Base-by-base conservation (phyloP, 116 monocot genomes). In the Posidonia oceanica region DNA sequence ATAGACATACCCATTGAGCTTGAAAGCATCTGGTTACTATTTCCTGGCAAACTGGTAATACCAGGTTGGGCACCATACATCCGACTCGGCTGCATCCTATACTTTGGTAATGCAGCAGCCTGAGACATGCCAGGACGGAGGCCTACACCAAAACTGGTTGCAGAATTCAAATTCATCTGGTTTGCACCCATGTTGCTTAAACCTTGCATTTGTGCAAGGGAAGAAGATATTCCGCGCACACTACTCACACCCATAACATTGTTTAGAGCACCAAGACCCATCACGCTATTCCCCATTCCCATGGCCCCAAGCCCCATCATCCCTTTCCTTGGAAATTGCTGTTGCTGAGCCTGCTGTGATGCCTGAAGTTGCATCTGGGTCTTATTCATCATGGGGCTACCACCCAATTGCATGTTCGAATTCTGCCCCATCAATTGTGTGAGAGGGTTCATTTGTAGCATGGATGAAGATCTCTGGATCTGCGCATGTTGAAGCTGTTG, bases 271-370 rank as follows among this genome's bases (percentile, higher is more conserved):
- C 83, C 73, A 54, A 90, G 80, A 36, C 85, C 78, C 54, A 74
- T 75, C 67, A 85, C 75, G 74, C 69, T 84, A 22, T 70, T 82
- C 5, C 83, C 87, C 84, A 87, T 77, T 61, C 57, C 71, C 56
- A 83, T 80, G 7, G 82, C 65, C 51, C 73, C 82, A 6, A 84
- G 70, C 20, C 85, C 89, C 85, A 93, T 86, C 93, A 97, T 85
- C 64, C 77, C 36, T 54, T 93, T 98, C 78, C 85, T 83, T 0
- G 87, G 74, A 4, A 87, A 74, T 29, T 84, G 88, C 17, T 78
- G 78, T 55, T 86, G 87, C 52, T 92, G 89, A 0, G 4, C 38
- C 42, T 48, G 57, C 55, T 87, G 92, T 42, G 78, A 18, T 63
- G 82, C 77, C 70, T 86, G 86, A 21, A 84, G 70, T 61, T 88